Evolutionary conservation across 768 basidiomycete genomes (phyloP).

Genomic region (Fistulinella prunicolor): DNA sequence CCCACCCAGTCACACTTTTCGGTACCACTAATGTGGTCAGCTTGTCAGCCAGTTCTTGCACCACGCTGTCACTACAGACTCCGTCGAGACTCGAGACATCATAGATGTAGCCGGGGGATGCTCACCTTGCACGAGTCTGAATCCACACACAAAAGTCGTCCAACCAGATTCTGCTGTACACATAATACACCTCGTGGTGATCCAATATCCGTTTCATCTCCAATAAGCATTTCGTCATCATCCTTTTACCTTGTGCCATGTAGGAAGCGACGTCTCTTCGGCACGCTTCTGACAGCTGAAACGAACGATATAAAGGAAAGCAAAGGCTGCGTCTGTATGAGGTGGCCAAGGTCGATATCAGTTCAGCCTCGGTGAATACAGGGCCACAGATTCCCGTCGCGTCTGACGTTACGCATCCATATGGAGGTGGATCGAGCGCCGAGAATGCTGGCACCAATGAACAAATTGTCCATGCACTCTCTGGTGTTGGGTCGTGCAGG

Average conservation of each 20-base stretch:
- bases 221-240: conserved; percentile 61
- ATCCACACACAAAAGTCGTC: conserved; percentile 85
- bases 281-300: conserved; percentile 67
- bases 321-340: conserved; percentile 74
- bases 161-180: conserved; percentile 86
- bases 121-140: conserved; percentile 66
- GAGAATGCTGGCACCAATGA: conserved; percentile 73
- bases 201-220: conserved; percentile 73
- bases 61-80: conserved; percentile 51
- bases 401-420: conserved; percentile 24
- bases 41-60: conserved; percentile 44
- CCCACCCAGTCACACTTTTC: conserved; percentile 66
- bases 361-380: conserved; percentile 42
- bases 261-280: conserved; percentile 57
- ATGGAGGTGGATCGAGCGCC: conserved; percentile 74
- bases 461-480: conserved; percentile 86
- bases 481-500: conserved; percentile 75
- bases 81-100: conserved; percentile 3
- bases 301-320: conserved; percentile 81
- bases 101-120: neutral
- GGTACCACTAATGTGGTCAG: conserved; percentile 42
- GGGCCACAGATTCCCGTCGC: conserved; percentile 2
- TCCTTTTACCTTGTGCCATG: conserved; percentile 59
- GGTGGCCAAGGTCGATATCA: conserved; percentile 50
- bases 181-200: conserved; percentile 81